These are phyloP conservation scores for Apiospora hydei DNA, from an alignment of 2,329 filamentous ascomycete species.

Conservation along the genomic window DNA sequence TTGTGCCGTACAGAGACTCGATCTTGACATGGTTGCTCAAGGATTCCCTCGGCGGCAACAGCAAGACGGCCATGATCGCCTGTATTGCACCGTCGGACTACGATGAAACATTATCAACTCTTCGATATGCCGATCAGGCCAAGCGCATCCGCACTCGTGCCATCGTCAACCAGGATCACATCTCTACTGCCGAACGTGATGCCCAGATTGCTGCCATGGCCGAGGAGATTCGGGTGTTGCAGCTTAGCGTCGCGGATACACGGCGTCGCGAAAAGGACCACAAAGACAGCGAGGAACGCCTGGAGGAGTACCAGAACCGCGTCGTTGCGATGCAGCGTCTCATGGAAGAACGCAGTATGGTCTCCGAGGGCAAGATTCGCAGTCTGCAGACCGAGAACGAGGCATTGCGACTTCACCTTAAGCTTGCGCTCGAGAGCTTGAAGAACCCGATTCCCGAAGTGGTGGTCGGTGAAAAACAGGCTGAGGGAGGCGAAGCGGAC, in stretches of 20 bases:
- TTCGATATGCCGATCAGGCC: slow-evolving; percentile 96
- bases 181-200: slow-evolving; percentile 91
- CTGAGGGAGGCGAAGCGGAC: slow-evolving; percentile 41
- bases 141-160: slow-evolving; percentile 96
- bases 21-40: slow-evolving; percentile 87
- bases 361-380: slow-evolving; percentile 93
- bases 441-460: slow-evolving; percentile 87
- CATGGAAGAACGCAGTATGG: slow-evolving; percentile 93
- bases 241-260: slow-evolving; percentile 75
- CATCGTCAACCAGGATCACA: slow-evolving; percentile 93
- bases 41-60: slow-evolving; percentile 94
- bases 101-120: slow-evolving; percentile 93
- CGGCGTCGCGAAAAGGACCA: slow-evolving; percentile 74
- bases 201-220: slow-evolving; percentile 94
- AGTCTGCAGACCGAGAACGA: slow-evolving; percentile 91
- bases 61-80: slow-evolving; percentile 98
- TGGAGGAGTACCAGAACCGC: slow-evolving; percentile 94
- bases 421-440: slow-evolving; percentile 82
- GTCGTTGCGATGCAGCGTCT: slow-evolving; percentile 90
- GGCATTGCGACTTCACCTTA: slow-evolving; percentile 84
- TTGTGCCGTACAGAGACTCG: slow-evolving; percentile 93
- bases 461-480: slow-evolving; percentile 41
- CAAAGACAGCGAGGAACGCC: slow-evolving; percentile 77
- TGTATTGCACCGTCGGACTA: slow-evolving; percentile 96
- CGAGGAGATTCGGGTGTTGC: slow-evolving; percentile 87